phyloP scores from a whole-genome alignment of 495 filamentous ascomycete genomes.

The Podospora bellae-mahoneyi region DNA sequence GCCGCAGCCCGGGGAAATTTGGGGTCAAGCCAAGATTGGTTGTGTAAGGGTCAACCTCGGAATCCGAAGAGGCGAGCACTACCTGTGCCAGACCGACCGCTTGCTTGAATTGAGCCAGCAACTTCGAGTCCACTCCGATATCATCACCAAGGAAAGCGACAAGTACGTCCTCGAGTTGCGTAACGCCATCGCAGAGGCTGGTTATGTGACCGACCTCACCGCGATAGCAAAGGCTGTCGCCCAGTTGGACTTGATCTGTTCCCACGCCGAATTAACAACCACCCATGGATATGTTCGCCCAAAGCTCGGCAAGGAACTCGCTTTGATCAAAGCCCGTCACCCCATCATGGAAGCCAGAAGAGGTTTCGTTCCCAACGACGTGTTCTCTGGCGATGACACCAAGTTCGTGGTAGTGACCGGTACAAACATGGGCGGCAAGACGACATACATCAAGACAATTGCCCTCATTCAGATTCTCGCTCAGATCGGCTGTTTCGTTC shows the following conservation, averaged over 20 bases:
- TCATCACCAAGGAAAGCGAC: constrained; percentile 74
- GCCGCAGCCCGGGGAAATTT: background rate
- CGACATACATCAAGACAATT: constrained; percentile 86
- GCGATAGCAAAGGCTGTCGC: constrained; percentile 80
- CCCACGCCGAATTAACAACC: constrained; percentile 76
- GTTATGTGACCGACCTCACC: constrained; percentile 64
- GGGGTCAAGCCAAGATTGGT: constrained; percentile 14
- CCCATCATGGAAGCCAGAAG: constrained; percentile 63
- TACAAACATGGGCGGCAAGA: constrained; percentile 99
- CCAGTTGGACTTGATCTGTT: constrained; percentile 86
- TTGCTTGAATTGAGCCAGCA: constrained; percentile 59
- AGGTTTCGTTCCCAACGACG: constrained; percentile 80
- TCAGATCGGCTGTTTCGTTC: constrained; percentile 88
- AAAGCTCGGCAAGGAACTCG: constrained; percentile 67
- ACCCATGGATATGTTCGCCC: constrained; percentile 78
- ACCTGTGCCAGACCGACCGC: constrained; percentile 84
- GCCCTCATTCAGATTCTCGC: constrained; percentile 88
- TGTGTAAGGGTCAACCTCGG: constrained; percentile 60
- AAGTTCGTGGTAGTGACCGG: constrained; percentile 94
- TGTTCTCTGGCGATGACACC: constrained; percentile 69
- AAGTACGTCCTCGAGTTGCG: constrained; percentile 68
- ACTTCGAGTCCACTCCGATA: constrained; percentile 64
- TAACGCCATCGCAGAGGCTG: constrained; percentile 44
- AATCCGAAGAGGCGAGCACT: constrained; percentile 63
- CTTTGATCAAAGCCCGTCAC: constrained; percentile 77